Percentiles rank a stretch among this genome's conserved stretches.
These are phyloP conservation scores for Pseudocercospora cruenta DNA, from an alignment of 2,329 filamentous ascomycete species.

Conservation along the genomic window DNA sequence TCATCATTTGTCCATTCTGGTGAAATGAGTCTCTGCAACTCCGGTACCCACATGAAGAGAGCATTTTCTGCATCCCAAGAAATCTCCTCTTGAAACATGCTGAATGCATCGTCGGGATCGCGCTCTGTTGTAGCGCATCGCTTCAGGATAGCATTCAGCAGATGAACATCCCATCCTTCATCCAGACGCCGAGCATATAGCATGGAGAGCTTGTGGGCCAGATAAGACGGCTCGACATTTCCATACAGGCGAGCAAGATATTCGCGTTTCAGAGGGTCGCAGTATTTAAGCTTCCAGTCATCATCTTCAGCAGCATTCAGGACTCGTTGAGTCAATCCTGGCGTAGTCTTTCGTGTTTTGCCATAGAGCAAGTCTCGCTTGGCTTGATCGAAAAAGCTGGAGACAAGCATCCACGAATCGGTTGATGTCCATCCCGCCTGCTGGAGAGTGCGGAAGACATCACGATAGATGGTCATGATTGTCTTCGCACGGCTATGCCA, in stretches of 20 bases:
- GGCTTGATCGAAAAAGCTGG: conserved; percentile 1
- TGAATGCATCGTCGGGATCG: neutral
- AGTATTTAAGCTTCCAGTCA: neutral
- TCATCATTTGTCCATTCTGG: neutral
- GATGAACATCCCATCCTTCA: conserved; percentile 12
- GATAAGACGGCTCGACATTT: neutral
- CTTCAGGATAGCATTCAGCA: neutral
- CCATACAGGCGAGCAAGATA: neutral
- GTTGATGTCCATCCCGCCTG: neutral
- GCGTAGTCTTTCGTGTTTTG: neutral
- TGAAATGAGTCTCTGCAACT: neutral
- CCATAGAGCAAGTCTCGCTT: neutral
- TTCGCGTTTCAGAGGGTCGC: neutral
- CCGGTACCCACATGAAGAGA: neutral
- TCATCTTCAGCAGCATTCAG: neutral
- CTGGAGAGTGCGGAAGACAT: neutral
- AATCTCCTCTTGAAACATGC: neutral
- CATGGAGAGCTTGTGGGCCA: neutral
- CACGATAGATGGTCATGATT: neutral
- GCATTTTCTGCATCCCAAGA: neutral
- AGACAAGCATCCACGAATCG: conserved; percentile 1
- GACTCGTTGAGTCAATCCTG: neutral
- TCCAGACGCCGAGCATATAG: neutral
- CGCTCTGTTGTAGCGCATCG: neutral
- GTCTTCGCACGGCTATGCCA: neutral